Percentiles rank a stretch among this genome's conserved stretches.
Conservation (phyloP, 75 land plant species). For the Pinus tabuliformis region DNA sequence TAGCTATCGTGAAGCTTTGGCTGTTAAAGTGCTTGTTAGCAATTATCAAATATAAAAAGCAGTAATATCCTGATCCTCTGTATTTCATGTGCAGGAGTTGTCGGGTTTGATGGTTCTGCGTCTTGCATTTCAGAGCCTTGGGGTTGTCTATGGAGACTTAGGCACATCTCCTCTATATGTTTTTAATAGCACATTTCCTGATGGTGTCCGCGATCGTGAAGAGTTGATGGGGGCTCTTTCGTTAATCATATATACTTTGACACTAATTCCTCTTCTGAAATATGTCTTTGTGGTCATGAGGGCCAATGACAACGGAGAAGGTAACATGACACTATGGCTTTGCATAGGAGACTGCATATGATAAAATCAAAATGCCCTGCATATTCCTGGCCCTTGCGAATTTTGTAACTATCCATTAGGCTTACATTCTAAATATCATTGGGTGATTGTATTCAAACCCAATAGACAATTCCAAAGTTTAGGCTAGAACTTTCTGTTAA, state of each 20-base stretch:
- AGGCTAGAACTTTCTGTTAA: no score
- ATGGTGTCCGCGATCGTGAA: conserved; percentile 45
- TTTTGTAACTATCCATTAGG: no score
- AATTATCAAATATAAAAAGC: neutral
- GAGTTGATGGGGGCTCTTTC: conserved; percentile 75
- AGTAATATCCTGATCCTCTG: neutral
- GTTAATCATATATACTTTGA: conserved; percentile 67
- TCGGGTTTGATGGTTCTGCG: conserved; percentile 48
- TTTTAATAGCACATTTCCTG: conserved; percentile 76
- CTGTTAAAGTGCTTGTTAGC: neutral
- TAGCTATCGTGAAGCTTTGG: neutral
- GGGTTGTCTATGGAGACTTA: conserved; percentile 91
- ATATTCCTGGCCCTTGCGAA: no score
- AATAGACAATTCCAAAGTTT: no score
- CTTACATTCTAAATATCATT: no score
- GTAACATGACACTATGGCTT: conserved; percentile 14
- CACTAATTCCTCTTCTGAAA: conserved; percentile 65
- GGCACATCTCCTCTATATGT: conserved; percentile 95
- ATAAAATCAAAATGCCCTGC: no score
- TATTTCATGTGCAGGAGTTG: conserved; percentile 45
- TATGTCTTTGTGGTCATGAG: conserved; percentile 65
- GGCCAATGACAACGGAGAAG: conserved; percentile 85
- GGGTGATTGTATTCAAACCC: no score
- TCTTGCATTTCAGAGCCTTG: conserved; percentile 83
- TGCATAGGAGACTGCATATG: no score